These are phyloP conservation scores for Tricholoma flavovirens DNA, from an alignment of 768 basidiomycete species.

Conservation along the genomic window DNA sequence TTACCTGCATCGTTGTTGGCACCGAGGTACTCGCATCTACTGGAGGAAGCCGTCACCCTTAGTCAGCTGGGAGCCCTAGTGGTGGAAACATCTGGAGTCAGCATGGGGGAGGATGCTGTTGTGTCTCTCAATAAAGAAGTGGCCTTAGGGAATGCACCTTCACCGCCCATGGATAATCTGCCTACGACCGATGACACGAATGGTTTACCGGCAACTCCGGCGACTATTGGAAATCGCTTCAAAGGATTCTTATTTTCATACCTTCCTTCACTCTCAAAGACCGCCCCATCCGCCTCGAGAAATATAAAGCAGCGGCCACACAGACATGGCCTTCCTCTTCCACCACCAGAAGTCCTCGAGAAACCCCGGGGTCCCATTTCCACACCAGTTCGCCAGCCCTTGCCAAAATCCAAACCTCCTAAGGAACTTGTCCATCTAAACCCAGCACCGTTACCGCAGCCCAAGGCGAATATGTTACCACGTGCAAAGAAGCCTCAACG, in stretches of 20 bases:
- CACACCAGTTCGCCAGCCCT: constrained; percentile 52
- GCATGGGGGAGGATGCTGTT: neutral
- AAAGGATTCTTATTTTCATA: constrained; percentile 59
- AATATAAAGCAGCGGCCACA: constrained; percentile 14
- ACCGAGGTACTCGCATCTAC: constrained; percentile 51
- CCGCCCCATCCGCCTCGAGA: constrained; percentile 18
- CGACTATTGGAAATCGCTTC: constrained; percentile 44
- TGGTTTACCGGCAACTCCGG: constrained; percentile 13
- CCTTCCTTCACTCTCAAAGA: constrained; percentile 45
- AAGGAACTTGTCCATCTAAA: constrained; percentile 64
- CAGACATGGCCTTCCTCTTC: constrained; percentile 44
- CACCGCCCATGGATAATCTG: neutral
- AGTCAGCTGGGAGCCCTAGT: constrained; percentile 16
- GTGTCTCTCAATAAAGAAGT: neutral
- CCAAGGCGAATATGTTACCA: constrained; percentile 38
- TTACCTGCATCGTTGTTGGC: constrained; percentile 41
- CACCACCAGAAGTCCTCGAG: constrained; percentile 46
- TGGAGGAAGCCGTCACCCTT: constrained; percentile 49
- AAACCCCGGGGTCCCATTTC: constrained; percentile 49
- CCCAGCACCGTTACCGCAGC: constrained; percentile 40
- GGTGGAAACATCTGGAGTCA: neutral
- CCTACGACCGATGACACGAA: neutral
- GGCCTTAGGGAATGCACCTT: neutral
- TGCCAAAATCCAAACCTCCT: constrained; percentile 42
- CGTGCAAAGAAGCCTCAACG: constrained; percentile 35